Base-by-base conservation (phyloP, 2,329 filamentous ascomycete genomes). In the Diaporthe citri region DNA sequence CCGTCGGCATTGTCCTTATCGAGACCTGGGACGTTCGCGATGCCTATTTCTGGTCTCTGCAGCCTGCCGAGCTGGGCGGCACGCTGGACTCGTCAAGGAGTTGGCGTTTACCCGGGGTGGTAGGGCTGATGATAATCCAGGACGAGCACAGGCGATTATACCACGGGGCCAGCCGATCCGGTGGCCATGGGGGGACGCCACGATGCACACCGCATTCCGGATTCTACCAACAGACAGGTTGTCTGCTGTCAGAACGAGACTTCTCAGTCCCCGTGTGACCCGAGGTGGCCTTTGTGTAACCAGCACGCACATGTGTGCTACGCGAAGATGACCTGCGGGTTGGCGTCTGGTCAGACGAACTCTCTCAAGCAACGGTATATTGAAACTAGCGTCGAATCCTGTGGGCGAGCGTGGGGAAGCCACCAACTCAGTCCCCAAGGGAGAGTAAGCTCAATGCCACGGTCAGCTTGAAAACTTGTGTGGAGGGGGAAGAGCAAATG, bases 401-500 rank as follows among this genome's bases (percentile, higher is more conserved):
- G 41, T 72, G 46, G 57, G 13, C 36, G 15, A 43, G 55, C 43
- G 64, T 67, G 46, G 64, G 64, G 64, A 55, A 52, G 12, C 31
- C 22, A 48, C 22, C 48, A 66, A 36, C 55, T 12, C 39, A 25
- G 55, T 57, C 20, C 41, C 52, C 71, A 36, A 51, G 36, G 48
- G 48, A 39, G 34, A 28, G 60, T 60, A 41, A 57, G 34, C 34
- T 31, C 43, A 72, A 55, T 55, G 28, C 57, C 43, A 72, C 57
- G 12, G 57, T 72, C 70, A 72, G 70, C 31, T 64, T 48, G 70
- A 41, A 43, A 39, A 46, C 39, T 12, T 28, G 64, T 41, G 46
- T 31, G 46, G 62, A 52, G 43, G 62, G 36, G 62, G 62, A 67
- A 67, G 62, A 67, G 62, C 43, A 52, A 67, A 52, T 67, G 64